Percentiles rank a stretch among this genome's conserved stretches.
Conservation (phyloP, 768 basidiomycete genomes). For the Boletus tylopilopsis region DNA sequence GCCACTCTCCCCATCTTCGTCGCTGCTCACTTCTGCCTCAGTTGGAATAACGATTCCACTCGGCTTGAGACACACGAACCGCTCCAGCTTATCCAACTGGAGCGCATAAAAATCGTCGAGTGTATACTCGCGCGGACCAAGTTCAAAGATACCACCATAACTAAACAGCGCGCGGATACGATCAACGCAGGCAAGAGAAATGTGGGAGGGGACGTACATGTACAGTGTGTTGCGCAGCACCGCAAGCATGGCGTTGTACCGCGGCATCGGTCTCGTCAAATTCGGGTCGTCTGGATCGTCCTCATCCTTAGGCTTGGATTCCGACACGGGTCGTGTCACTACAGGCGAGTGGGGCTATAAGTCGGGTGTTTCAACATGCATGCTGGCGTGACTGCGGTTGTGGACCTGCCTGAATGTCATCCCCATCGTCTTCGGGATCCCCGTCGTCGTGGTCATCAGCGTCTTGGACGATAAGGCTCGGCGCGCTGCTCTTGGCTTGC, state of each 20-base stretch:
- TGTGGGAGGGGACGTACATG: conserved; percentile 48
- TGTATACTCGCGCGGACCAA: conserved; percentile 79
- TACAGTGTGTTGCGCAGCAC: conserved; percentile 82
- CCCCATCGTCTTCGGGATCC: conserved; percentile 19
- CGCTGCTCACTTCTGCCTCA: conserved; percentile 60
- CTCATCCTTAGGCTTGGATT: conserved; percentile 28
- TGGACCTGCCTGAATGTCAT: conserved; percentile 9
- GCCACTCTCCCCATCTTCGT: conserved; percentile 56
- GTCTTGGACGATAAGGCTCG: neutral
- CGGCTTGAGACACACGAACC: conserved; percentile 67
- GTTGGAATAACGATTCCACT: conserved; percentile 59
- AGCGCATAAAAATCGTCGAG: conserved; percentile 85
- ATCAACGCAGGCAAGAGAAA: neutral
- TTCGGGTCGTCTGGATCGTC: conserved; percentile 62
- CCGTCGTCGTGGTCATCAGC: conserved; percentile 9
- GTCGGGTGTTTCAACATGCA: neutral
- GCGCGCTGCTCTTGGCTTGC: conserved; percentile 3
- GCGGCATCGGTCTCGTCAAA: conserved; percentile 58
- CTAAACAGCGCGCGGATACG: conserved; percentile 31
- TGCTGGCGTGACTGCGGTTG: neutral
- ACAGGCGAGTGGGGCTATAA: neutral
- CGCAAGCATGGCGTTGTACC: conserved; percentile 89
- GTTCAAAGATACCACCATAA: conserved; percentile 88
- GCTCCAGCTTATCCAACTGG: conserved; percentile 81
- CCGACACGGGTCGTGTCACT: neutral